These are phyloP conservation scores for Dothideomycetes sp. DNA, from an alignment of 2,329 filamentous ascomycete species.

Conservation along the genomic window DNA sequence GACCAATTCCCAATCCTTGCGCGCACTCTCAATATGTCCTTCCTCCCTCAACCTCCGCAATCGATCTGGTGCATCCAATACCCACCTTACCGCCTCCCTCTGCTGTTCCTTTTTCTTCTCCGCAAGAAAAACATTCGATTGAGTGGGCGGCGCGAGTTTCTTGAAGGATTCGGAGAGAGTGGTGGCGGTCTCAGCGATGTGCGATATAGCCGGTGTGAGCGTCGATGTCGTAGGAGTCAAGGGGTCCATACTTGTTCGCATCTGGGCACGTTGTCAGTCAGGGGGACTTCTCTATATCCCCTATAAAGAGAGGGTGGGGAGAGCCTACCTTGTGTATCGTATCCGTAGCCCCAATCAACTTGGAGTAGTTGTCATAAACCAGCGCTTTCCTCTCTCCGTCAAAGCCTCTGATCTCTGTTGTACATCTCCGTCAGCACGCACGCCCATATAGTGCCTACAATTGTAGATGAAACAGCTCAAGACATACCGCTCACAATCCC, in stretches of 20 bases:
- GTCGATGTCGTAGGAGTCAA: constrained; percentile 63
- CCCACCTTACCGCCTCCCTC: constrained; percentile 51
- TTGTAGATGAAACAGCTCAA: constrained; percentile 29
- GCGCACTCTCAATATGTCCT: constrained; percentile 51
- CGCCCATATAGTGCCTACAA: too few relatives aligned
- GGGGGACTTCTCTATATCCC: too few relatives aligned
- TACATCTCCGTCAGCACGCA: too few relatives aligned
- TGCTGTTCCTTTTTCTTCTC: constrained; percentile 23
- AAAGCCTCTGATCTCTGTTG: constrained; percentile 81
- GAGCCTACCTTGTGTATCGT: constrained; percentile 48
- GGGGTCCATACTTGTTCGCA: constrained; percentile 73
- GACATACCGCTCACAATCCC: constrained; percentile 49
- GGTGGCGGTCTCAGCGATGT: constrained; percentile 55
- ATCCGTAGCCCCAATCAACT: constrained; percentile 90
- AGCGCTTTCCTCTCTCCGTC: constrained; percentile 95
- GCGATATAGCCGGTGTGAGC: constrained; percentile 60
- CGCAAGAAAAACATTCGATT: background rate
- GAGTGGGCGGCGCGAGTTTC: constrained; percentile 5
- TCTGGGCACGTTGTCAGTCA: constrained; percentile 41
- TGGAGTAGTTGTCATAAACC: constrained; percentile 97
- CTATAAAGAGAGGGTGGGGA: too few relatives aligned
- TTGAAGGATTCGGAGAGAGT: constrained; percentile 28
- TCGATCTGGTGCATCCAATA: constrained; percentile 49
- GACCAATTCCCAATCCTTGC: constrained; percentile 35
- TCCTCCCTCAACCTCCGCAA: constrained; percentile 47